Evolutionary conservation across 345 rosid genomes (phyloP).

Genomic region (Excoecaria agallocha): DNA sequence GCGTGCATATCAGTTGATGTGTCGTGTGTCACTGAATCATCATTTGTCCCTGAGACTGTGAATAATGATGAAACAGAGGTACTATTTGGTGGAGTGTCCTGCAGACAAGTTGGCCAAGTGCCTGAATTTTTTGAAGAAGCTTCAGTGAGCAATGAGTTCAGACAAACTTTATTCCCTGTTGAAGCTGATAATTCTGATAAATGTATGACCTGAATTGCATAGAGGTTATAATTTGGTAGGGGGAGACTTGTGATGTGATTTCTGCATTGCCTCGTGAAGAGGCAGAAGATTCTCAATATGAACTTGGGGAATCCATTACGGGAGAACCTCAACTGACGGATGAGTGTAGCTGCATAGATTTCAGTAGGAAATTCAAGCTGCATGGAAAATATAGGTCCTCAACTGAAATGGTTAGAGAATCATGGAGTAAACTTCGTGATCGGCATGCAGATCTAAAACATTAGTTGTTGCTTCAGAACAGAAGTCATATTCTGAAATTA

Average conservation of each 20-base stretch:
- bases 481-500: constrained; percentile 43
- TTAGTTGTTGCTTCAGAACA: constrained; percentile 50
- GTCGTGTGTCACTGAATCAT: constrained; percentile 81
- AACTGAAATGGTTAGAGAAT: constrained; percentile 46
- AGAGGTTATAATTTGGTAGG: constrained; percentile 37
- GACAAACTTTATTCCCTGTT: constrained; percentile 27
- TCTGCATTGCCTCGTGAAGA: constrained; percentile 43
- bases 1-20: too few species aligned
- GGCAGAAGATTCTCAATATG: constrained; percentile 47
- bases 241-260: constrained; percentile 34
- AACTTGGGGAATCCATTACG: constrained; percentile 29
- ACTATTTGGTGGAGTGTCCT: constrained; percentile 41
- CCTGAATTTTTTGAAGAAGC: constrained; percentile 44
- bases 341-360: constrained; percentile 81
- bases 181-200: constrained; percentile 30
- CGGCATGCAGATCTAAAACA: constrained; percentile 42
- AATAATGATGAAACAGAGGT: constrained; percentile 45
- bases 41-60: constrained; percentile 79
- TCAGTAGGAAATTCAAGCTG: constrained; percentile 37
- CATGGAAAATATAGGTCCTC: constrained; percentile 26
- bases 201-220: constrained; percentile 20
- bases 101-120: constrained; percentile 34
- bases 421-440: constrained; percentile 62
- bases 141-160: constrained; percentile 39
- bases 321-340: constrained; percentile 62